Percentiles rank a stretch among this genome's conserved stretches.
Evolutionary conservation across 768 basidiomycete species (phyloP).

Genomic region (Lepiota brunneoincarnata): DNA sequence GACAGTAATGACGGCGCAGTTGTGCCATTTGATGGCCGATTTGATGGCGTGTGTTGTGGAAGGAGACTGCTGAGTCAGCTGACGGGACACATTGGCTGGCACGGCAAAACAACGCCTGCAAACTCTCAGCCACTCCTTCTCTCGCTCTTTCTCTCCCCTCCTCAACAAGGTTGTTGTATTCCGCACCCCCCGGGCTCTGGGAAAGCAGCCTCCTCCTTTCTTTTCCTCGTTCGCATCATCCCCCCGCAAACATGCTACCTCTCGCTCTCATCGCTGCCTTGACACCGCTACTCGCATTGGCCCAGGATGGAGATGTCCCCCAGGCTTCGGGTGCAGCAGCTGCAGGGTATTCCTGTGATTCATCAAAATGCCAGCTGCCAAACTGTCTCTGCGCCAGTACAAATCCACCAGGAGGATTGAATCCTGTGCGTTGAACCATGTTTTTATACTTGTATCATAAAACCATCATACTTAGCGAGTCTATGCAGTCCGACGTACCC

Average conservation of each 20-base stretch:
- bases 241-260: slow-evolving; percentile 17
- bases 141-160: background rate
- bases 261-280: slow-evolving; percentile 23
- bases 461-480: background rate
- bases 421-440: slow-evolving; percentile 43
- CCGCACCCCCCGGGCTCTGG: slow-evolving; percentile 1
- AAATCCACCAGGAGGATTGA: slow-evolving; percentile 67
- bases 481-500: slow-evolving; percentile 38
- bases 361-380: slow-evolving; percentile 62
- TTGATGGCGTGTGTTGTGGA: too few relatives aligned
- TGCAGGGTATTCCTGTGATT: slow-evolving; percentile 71
- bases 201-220: background rate
- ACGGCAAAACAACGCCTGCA: too few relatives aligned
- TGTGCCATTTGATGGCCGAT: too few relatives aligned
- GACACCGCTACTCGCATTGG: slow-evolving; percentile 33
- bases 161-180: background rate
- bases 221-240: background rate
- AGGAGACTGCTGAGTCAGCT: slow-evolving; percentile 10
- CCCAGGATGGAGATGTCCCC: slow-evolving; percentile 51
- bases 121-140: background rate
- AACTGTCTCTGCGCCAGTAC: slow-evolving; percentile 73
- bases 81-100: too few relatives aligned
- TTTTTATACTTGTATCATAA: background rate
- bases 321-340: slow-evolving; percentile 50
- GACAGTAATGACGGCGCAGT: too few relatives aligned